A percentile compares a stretch with the other conserved stretches of the same genome.
Conservation (phyloP, 768 basidiomycete species). For the Cystofilobasidium bisporidii region DNA sequence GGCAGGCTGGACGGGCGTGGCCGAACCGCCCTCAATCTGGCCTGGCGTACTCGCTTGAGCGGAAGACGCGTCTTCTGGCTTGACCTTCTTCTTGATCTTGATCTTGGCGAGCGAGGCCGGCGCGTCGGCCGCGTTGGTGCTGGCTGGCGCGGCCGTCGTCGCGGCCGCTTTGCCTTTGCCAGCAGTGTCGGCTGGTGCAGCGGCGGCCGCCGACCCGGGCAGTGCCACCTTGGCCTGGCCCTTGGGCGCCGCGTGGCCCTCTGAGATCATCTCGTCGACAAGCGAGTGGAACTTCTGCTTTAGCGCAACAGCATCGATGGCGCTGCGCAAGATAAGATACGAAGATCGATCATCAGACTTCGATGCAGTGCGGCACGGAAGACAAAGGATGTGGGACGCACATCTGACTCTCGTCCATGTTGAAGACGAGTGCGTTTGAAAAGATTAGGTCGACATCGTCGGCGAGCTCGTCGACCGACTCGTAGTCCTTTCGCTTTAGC, state of each 20-base stretch:
- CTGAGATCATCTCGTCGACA: slow-evolving; percentile 14
- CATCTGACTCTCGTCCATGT: slow-evolving; percentile 56
- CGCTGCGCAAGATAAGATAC: too few species aligned
- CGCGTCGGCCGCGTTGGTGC: neutral
- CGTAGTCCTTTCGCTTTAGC: slow-evolving; percentile 70
- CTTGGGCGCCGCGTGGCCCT: neutral
- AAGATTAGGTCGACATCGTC: slow-evolving; percentile 84
- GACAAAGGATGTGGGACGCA: neutral
- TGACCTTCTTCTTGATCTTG: slow-evolving; percentile 16
- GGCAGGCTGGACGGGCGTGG: neutral
- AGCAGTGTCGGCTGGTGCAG: neutral
- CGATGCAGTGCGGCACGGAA: neutral
- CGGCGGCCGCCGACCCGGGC: neutral
- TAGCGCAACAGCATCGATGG: neutral
- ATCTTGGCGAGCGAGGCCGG: slow-evolving; percentile 14
- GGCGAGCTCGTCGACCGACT: slow-evolving; percentile 58
- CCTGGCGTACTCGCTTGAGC: too few species aligned
- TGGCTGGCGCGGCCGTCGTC: too few species aligned
- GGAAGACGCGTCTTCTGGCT: neutral
- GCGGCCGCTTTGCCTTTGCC: neutral
- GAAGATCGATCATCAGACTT: too few species aligned
- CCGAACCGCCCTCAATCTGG: too few species aligned
- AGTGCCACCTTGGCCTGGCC: neutral
- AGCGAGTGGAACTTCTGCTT: slow-evolving; percentile 18
- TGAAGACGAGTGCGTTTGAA: slow-evolving; percentile 77